Base-by-base conservation (phyloP, 2,329 filamentous ascomycete species). In the Ascochyta viciae-villosae region DNA sequence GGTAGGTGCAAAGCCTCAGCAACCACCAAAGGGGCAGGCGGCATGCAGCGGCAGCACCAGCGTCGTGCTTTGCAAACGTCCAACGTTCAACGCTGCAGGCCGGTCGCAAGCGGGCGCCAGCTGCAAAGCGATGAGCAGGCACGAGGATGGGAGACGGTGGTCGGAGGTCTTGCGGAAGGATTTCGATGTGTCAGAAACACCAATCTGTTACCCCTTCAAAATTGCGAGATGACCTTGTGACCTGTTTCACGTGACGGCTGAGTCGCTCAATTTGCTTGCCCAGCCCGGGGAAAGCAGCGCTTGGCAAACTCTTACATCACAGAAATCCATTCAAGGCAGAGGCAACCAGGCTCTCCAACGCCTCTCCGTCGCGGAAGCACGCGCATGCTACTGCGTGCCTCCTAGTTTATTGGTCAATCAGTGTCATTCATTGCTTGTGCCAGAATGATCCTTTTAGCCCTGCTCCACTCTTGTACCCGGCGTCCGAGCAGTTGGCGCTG, bases 131-230 rank as follows among this genome's bases (percentile, higher is more conserved):
- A 47, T 52, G 58, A 39, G 56, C 63, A 65, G 57, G 61, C 64
- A 68, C 65, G 65, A 57, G 61, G 65, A 55, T 60, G 57, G 48
- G 58, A 56, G 56, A 63, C 58, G 57, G 61, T 58, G 62, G 59
- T 65, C 55, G 59, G 44, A 62, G 42, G 61, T 59, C 51, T 64
- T 57, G 62, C 59, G 60, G 62, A 58, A 65, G 59, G 54, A 64
- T 66, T 66, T 68, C 51, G 61, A 69, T 71, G 66, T 70, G 70
- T 71, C 67, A 73, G 61, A 56, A 56, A 54, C 27, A 63, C 51
- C 60, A 64, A 60, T 65, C 64, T 64, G 58, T 65, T 65, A 65
- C 61, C 61, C 55, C 55, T 42, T 50, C 41, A 41, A 58, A 60
- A 61, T 45, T 62, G 57, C 49, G 50, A 58, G 45, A 48, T 54